Conservation (phyloP, 1,284 basidiomycete species). For the Rhodotorula sp. region DNA sequence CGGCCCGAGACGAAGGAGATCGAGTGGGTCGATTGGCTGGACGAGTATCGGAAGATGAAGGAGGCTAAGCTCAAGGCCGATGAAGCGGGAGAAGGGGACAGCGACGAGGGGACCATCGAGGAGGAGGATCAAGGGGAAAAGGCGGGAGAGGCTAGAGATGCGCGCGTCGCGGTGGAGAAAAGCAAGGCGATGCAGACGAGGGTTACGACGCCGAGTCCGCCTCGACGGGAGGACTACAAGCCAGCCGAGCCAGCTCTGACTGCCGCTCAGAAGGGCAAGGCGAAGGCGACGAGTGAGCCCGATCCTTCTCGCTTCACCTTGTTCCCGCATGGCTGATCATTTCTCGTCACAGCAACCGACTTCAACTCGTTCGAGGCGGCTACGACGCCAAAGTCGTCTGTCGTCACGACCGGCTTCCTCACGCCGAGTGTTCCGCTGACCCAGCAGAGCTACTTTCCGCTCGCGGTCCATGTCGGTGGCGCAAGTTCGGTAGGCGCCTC, state of each 20-base stretch:
- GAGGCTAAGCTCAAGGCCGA: slow-evolving; percentile 56
- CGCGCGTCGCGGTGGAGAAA: neutral
- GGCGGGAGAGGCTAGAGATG: neutral
- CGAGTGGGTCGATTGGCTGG: slow-evolving; percentile 61
- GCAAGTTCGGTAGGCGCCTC: neutral
- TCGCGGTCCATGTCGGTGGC: neutral
- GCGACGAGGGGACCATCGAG: slow-evolving; percentile 7
- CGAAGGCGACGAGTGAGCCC: slow-evolving; percentile 21
- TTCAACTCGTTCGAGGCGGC: slow-evolving; percentile 40
- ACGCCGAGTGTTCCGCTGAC: slow-evolving; percentile 19
- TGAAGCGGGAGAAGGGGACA: slow-evolving; percentile 12
- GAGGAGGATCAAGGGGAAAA: neutral
- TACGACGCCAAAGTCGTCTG: slow-evolving; percentile 4
- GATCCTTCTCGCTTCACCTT: neutral
- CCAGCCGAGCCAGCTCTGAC: slow-evolving; percentile 19
- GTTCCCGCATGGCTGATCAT: neutral
- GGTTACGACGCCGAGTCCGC: slow-evolving; percentile 9
- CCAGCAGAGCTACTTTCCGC: slow-evolving; percentile 22
- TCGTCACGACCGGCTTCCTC: slow-evolving; percentile 20
- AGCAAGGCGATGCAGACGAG: neutral
- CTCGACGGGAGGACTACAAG: slow-evolving; percentile 2
- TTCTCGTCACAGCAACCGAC: slow-evolving; percentile 14
- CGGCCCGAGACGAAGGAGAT: slow-evolving; percentile 48
- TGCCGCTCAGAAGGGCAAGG: slow-evolving; percentile 30
- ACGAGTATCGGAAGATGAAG: slow-evolving; percentile 58